Evolutionary conservation across 176 grass and related monocot species (phyloP).

Genomic region (Rhipidocladum racemiflorum): DNA sequence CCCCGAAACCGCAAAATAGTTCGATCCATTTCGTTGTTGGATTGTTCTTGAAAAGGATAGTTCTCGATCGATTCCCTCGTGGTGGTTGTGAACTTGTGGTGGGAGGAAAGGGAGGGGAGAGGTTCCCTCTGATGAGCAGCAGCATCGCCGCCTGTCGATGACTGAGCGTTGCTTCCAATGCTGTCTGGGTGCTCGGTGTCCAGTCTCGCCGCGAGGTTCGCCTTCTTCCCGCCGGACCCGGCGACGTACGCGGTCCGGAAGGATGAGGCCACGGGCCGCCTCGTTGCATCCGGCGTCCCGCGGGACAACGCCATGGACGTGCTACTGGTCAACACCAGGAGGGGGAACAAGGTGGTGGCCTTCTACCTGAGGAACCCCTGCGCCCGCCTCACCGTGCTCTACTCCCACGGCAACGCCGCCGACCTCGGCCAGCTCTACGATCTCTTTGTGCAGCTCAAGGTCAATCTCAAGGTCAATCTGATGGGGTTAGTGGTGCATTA

Average conservation of each 20-base stretch:
- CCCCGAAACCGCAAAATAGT: not conserved
- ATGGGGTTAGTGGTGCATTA: slow-evolving; percentile 80
- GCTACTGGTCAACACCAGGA: slow-evolving; percentile 66
- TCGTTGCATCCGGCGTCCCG: slow-evolving; percentile 77
- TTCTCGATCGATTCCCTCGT: not conserved
- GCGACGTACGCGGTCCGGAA: slow-evolving; percentile 82
- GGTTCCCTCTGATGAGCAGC: slow-evolving; percentile 56
- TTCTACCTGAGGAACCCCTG: slow-evolving; percentile 87
- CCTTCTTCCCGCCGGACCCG: slow-evolving; percentile 98
- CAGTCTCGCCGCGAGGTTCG: slow-evolving; percentile 96
- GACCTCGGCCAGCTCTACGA: slow-evolving; percentile 98
- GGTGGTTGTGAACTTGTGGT: no score
- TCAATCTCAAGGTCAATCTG: slow-evolving; percentile 99
- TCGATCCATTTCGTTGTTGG: slow-evolving; percentile 21
- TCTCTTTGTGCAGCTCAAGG: slow-evolving; percentile 99
- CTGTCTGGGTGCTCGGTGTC: slow-evolving; percentile 93
- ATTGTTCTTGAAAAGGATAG: not conserved
- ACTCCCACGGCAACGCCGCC: slow-evolving; percentile 98
- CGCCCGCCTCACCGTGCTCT: slow-evolving; percentile 87
- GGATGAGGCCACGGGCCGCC: slow-evolving; percentile 64
- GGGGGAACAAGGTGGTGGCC: slow-evolving; percentile 81
- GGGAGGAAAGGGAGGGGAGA: slow-evolving; percentile 32
- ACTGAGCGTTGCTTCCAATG: slow-evolving; percentile 62
- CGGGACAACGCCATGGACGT: slow-evolving; percentile 83
- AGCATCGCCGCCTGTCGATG: slow-evolving; percentile 64